These are phyloP conservation scores for Penicillium sp. DNA, from an alignment of 2,329 filamentous ascomycete genomes.

Conservation along the genomic window DNA sequence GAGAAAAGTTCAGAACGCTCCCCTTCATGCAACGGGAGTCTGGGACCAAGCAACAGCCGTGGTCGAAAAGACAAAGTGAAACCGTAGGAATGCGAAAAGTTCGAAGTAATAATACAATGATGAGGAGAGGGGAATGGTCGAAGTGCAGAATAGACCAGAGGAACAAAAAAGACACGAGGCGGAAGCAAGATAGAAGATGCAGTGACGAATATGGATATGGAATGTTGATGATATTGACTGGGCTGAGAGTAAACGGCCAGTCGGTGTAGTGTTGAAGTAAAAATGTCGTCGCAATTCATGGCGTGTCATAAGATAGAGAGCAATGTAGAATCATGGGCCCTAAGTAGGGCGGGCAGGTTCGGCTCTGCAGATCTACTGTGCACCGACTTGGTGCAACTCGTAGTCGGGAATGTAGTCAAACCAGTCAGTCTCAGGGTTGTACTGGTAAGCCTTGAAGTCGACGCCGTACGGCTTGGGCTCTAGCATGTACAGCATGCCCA, in stretches of 20 bases:
- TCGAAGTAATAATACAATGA: constrained; percentile 1
- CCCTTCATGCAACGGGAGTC: constrained; percentile 7
- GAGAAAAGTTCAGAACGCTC: not conserved
- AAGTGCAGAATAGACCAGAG: not conserved
- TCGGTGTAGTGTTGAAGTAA: not conserved
- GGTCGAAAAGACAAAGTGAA: not conserved
- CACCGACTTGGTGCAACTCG: constrained; percentile 58
- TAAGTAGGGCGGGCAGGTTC: not conserved
- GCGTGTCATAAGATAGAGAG: constrained; percentile 9
- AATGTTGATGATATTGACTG: not conserved
- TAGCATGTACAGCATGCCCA: constrained; percentile 91
- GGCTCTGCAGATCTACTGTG: constrained; percentile 1
- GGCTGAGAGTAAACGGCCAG: not conserved
- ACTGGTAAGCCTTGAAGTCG: constrained; percentile 93
- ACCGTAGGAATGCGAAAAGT: not conserved
- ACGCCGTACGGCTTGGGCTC: constrained; percentile 98
- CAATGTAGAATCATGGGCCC: not conserved
- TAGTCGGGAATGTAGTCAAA: constrained; percentile 89
- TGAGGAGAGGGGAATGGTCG: not conserved
- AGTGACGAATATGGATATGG: constrained; percentile 4
- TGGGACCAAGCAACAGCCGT: not conserved
- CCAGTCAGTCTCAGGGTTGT: constrained; percentile 74
- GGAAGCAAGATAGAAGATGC: not conserved
- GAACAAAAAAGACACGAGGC: not conserved
- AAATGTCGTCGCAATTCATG: constrained; percentile 20